Conservation (phyloP, 169 alveolate species). For the Plasmodium coatneyi region DNA sequence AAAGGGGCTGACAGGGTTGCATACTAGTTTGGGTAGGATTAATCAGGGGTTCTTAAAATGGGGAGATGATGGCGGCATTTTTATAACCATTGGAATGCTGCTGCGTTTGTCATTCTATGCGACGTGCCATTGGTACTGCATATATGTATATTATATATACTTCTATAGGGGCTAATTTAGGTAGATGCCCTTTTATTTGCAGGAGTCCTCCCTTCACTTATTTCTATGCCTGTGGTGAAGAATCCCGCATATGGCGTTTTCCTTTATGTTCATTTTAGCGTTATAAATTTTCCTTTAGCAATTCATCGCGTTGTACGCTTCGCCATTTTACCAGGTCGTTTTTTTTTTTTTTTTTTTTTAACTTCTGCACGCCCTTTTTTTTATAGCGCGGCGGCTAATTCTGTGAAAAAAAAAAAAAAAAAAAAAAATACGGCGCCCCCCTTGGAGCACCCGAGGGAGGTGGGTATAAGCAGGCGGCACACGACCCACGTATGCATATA, state of each 20-base stretch:
- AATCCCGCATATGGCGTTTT: not conserved
- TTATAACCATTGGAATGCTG: not conserved
- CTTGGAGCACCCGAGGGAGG: not conserved
- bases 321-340: not conserved
- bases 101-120: not conserved
- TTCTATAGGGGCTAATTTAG: not conserved
- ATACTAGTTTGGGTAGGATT: not conserved
- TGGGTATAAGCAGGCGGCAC: not conserved
- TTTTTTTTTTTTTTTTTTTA: not conserved
- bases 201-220: not conserved
- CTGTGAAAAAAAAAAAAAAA: not conserved
- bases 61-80: not conserved
- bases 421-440: not conserved
- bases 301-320: not conserved
- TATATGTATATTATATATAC: not conserved
- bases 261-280: not conserved
- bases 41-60: not conserved
- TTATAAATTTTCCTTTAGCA: not conserved
- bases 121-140: not conserved
- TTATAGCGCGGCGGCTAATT: not conserved
- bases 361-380: not conserved
- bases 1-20: not conserved
- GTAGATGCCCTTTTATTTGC: not conserved
- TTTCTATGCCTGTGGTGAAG: not conserved
- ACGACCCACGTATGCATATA: not conserved